Conservation (phyloP, 768 basidiomycete species). For the Amanita subjunquillea region DNA sequence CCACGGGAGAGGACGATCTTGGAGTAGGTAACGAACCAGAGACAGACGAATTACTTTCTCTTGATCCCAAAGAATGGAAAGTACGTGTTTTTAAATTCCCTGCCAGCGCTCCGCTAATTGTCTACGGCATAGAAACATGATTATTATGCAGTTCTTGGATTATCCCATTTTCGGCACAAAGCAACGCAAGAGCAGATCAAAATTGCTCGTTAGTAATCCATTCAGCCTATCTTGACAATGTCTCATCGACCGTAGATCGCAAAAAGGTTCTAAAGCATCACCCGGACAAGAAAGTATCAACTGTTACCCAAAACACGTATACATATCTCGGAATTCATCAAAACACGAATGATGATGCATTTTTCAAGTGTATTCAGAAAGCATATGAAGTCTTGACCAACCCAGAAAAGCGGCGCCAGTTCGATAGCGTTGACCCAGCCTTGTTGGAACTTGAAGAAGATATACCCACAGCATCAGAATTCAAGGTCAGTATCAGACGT, state of each 20-base stretch:
- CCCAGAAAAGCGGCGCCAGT: conserved; percentile 82
- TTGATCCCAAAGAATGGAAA: conserved; percentile 99
- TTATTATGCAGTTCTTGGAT: conserved; percentile 92
- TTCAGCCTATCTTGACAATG: not conserved
- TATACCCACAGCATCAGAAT: conserved; percentile 52
- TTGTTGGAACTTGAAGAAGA: conserved; percentile 70
- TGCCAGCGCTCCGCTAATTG: not conserved
- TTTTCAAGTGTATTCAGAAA: conserved; percentile 99
- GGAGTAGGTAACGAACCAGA: conserved; percentile 92
- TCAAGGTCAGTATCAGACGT: conserved; percentile 31
- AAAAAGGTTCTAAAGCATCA: conserved; percentile 99
- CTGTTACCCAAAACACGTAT: conserved; percentile 15
- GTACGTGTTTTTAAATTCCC: conserved; percentile 22
- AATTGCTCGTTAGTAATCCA: conserved; percentile 69
- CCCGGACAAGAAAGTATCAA: conserved; percentile 82
- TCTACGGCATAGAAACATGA: conserved; percentile 74
- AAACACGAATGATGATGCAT: conserved; percentile 91
- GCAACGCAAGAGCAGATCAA: conserved; percentile 92
- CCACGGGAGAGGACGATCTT: conserved; percentile 66
- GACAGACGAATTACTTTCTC: conserved; percentile 47
- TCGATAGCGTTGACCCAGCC: conserved; percentile 88
- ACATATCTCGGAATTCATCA: conserved; percentile 48
- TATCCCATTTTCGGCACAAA: conserved; percentile 80
- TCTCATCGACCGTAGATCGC: conserved; percentile 51
- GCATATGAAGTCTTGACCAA: conserved; percentile 91